Evolutionary conservation across 176 grass and related monocot species (phyloP).

Genomic region (Luzula sylvatica): DNA sequence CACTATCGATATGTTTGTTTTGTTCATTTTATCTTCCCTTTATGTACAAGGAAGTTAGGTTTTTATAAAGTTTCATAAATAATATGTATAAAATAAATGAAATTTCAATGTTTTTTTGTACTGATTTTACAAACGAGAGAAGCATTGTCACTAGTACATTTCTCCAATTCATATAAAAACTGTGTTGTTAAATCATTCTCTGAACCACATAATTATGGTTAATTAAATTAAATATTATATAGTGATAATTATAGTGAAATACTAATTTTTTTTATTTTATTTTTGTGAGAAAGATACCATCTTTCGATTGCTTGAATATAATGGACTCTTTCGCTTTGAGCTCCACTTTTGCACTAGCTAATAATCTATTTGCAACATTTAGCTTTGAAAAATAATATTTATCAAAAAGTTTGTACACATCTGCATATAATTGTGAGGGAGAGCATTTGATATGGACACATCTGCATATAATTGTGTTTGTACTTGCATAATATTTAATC

Average conservation of each 20-base stretch:
- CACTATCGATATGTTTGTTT: slow-evolving; percentile 72
- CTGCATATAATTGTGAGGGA: too few relatives aligned
- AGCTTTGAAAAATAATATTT: too few relatives aligned
- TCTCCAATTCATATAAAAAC: slow-evolving; percentile 74
- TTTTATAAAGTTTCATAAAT: neutral
- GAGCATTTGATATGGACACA: too few relatives aligned
- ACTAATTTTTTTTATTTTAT: neutral
- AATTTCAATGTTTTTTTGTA: slow-evolving; percentile 19
- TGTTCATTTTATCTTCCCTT: slow-evolving; percentile 61
- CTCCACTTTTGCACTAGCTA: slow-evolving; percentile 63
- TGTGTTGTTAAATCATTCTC: slow-evolving; percentile 88
- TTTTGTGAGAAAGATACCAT: slow-evolving; percentile 47
- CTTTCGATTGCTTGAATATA: slow-evolving; percentile 88
- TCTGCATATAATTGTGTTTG: too few relatives aligned
- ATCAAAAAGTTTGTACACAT: too few relatives aligned
- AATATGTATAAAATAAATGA: neutral
- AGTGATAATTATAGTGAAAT: neutral
- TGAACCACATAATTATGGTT: slow-evolving; percentile 18
- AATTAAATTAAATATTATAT: neutral
- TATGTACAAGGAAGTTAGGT: slow-evolving; percentile 26
- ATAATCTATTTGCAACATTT: slow-evolving; percentile 59
- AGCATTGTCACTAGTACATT: slow-evolving; percentile 66
- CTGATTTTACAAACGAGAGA: slow-evolving; percentile 77
- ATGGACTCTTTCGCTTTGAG: slow-evolving; percentile 79
- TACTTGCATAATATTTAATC: too few relatives aligned